Conservation (phyloP, 345 rosid genomes). For the Combretum micranthum region DNA sequence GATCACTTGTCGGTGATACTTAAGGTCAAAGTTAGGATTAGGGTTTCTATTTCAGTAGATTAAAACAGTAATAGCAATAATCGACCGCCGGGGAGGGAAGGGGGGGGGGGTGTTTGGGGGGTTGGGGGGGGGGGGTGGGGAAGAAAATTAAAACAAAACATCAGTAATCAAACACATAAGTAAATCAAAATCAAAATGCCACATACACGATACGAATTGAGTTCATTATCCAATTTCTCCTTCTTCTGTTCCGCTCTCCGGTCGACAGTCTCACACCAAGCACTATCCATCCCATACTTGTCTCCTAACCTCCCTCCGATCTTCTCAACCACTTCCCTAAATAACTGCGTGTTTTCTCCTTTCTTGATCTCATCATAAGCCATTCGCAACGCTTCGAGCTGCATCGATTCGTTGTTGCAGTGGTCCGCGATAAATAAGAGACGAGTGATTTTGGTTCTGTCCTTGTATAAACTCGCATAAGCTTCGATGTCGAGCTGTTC, state of each 20-base stretch:
- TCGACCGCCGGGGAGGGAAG: no score
- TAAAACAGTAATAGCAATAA: no score
- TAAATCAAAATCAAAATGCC: not conserved
- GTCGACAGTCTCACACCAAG: slow-evolving; percentile 74
- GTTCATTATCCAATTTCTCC: slow-evolving; percentile 86
- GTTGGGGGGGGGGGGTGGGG: no score
- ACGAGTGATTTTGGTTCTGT: slow-evolving; percentile 81
- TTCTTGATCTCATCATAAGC: slow-evolving; percentile 92
- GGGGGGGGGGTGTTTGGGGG: no score
- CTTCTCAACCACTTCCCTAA: slow-evolving; percentile 68
- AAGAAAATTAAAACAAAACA: no score
- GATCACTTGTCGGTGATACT: no score
- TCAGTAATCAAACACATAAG: slow-evolving; percentile 6
- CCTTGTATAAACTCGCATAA: slow-evolving; percentile 77
- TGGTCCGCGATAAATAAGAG: slow-evolving; percentile 74
- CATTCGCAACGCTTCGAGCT: slow-evolving; percentile 82
- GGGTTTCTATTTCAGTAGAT: no score
- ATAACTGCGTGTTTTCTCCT: slow-evolving; percentile 88
- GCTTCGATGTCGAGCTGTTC: slow-evolving; percentile 93
- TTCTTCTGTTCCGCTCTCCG: slow-evolving; percentile 80
- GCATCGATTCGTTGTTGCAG: slow-evolving; percentile 59
- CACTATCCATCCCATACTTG: slow-evolving; percentile 45
- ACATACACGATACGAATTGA: slow-evolving; percentile 80
- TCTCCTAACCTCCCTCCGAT: slow-evolving; percentile 67
- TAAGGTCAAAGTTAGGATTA: no score